These are phyloP conservation scores for Ceratobasidium papillatum DNA, from an alignment of 1,284 basidiomycete species.

Conservation along the genomic window DNA sequence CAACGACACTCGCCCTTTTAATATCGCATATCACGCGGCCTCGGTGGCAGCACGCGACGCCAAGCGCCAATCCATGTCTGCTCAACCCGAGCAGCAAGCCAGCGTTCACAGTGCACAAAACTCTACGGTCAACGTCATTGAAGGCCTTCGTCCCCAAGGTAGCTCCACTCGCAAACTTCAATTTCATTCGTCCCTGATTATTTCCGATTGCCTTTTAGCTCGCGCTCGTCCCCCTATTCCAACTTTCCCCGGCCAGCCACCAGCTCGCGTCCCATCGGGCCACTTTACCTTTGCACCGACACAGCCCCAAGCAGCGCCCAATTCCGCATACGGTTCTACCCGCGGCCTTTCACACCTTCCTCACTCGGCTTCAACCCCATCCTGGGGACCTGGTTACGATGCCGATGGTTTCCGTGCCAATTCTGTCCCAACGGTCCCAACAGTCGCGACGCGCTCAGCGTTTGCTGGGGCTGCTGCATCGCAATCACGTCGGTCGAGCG, in stretches of 20 bases:
- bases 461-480: slow-evolving; percentile 25
- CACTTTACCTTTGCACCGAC: slow-evolving; percentile 3
- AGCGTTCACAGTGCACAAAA: neutral
- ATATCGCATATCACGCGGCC: slow-evolving; percentile 76
- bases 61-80: slow-evolving; percentile 9
- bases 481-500: neutral
- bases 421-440: slow-evolving; percentile 27
- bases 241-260: slow-evolving; percentile 24
- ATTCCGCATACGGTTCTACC: neutral
- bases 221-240: slow-evolving; percentile 36
- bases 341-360: slow-evolving; percentile 32
- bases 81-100: neutral
- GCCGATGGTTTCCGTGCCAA: slow-evolving; percentile 25
- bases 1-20: slow-evolving; percentile 78
- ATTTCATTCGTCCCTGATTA: neutral
- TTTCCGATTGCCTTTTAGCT: neutral
- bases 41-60: slow-evolving; percentile 52
- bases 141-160: slow-evolving; percentile 35
- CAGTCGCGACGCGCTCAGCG: slow-evolving; percentile 21
- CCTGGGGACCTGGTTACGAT: slow-evolving; percentile 27
- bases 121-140: neutral
- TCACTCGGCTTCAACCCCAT: slow-evolving; percentile 8
- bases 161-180: neutral
- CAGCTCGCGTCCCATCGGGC: slow-evolving; percentile 30
- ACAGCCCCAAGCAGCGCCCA: neutral